phyloP scores from a whole-genome alignment of 768 basidiomycete species.

The Russula virescens region DNA sequence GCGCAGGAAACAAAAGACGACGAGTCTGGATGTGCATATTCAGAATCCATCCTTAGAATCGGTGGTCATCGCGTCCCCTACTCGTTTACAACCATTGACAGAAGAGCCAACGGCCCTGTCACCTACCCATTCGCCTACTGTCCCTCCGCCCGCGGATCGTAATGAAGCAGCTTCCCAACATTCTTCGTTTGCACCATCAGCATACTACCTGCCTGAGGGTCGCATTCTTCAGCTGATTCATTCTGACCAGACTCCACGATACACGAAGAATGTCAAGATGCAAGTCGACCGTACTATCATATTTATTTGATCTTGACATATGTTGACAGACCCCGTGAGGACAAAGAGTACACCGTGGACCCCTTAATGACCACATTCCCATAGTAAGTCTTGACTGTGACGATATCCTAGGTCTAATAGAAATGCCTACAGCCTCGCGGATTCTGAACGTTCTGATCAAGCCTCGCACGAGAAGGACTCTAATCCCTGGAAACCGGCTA shows the following conservation, averaged over 20 bases:
- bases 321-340: background rate
- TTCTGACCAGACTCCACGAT: slow-evolving; percentile 11
- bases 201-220: background rate
- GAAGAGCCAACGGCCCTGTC: too few species aligned
- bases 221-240: background rate
- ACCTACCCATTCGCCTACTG: too few species aligned
- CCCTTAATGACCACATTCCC: background rate
- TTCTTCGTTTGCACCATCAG: background rate
- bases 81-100: too few species aligned
- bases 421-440: background rate
- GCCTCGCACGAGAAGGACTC: too few species aligned
- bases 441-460: background rate
- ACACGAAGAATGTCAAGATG: background rate
- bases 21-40: too few species aligned
- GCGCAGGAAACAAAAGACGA: too few species aligned
- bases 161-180: too few species aligned
- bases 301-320: background rate
- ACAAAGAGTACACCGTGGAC: background rate
- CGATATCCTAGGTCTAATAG: background rate
- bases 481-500: too few species aligned
- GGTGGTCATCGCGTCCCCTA: too few species aligned
- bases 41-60: too few species aligned
- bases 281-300: background rate
- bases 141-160: background rate
- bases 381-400: background rate